A percentile compares a stretch with the other conserved stretches of the same genome.
phyloP scores from a whole-genome alignment of 352 stramenopile genomes.

The Globisporangium paddicum region DNA sequence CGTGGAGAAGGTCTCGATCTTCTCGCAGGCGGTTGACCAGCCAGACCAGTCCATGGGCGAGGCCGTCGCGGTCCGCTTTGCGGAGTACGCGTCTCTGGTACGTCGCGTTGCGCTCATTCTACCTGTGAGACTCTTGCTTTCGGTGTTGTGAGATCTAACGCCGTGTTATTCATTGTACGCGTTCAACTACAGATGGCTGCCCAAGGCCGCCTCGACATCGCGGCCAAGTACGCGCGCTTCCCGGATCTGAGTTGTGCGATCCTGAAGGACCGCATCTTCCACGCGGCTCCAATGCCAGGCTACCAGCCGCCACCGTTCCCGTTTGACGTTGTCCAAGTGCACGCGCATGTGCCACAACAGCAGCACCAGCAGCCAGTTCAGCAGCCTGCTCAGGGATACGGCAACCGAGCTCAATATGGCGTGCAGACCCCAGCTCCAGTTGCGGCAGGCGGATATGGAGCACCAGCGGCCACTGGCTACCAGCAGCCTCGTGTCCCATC shows the following conservation, averaged over 20 bases:
- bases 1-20: constrained; percentile 96
- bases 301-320: constrained; percentile 82
- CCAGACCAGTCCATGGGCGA: constrained; percentile 80
- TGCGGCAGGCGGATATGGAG: constrained; percentile 27
- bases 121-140: not conserved
- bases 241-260: constrained; percentile 72
- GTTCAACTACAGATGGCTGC: constrained; percentile 74
- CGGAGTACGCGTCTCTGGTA: constrained; percentile 88
- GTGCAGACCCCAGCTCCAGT: constrained; percentile 30
- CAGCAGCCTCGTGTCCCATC: constrained; percentile 31
- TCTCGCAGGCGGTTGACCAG: constrained; percentile 85
- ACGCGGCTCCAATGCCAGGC: constrained; percentile 67
- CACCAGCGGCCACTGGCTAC: constrained; percentile 28
- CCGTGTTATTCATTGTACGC: not conserved
- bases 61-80: constrained; percentile 88
- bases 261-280: constrained; percentile 84
- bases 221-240: constrained; percentile 90
- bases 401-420: constrained; percentile 36
- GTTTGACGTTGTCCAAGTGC: constrained; percentile 73
- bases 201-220: constrained; percentile 90
- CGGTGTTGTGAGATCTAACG: not conserved
- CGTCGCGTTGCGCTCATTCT: constrained; percentile 12
- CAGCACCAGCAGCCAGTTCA: constrained; percentile 25
- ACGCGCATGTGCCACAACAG: constrained; percentile 50
- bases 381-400: constrained; percentile 12